A percentile compares a stretch with the other conserved stretches of the same genome.
Evolutionary conservation across 2,329 filamentous ascomycete genomes (phyloP).

Genomic region (Alternaria postmessia): DNA sequence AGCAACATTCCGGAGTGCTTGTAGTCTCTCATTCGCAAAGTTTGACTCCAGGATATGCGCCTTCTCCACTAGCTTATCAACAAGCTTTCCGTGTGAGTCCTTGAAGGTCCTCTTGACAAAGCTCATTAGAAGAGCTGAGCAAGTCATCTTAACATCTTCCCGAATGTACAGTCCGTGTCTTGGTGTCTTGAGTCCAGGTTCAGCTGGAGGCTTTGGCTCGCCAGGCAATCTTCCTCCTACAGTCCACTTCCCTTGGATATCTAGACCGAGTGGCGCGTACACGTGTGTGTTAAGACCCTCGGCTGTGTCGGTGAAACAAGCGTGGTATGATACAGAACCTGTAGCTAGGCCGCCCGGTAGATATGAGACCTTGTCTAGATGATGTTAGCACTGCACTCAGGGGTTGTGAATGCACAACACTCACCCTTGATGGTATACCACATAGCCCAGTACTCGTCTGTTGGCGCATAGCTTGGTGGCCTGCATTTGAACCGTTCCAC

Average conservation of each 20-base stretch:
- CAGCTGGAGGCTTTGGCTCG: slow-evolving; percentile 70
- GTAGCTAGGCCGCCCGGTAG: slow-evolving; percentile 71
- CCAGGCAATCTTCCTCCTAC: slow-evolving; percentile 75
- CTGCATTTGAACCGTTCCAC: slow-evolving; percentile 73
- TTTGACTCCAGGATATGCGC: slow-evolving; percentile 47
- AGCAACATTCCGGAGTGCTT: slow-evolving; percentile 39
- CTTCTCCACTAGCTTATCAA: slow-evolving; percentile 60
- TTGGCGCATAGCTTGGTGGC: slow-evolving; percentile 69
- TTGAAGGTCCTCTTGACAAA: slow-evolving; percentile 87
- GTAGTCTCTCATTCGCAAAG: slow-evolving; percentile 44
- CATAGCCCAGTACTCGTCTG: slow-evolving; percentile 74
- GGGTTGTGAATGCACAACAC: neutral
- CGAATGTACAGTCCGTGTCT: slow-evolving; percentile 76
- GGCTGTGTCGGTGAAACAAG: slow-evolving; percentile 78
- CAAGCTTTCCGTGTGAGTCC: slow-evolving; percentile 74
- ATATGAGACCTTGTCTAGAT: slow-evolving; percentile 74
- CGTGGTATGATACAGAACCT: slow-evolving; percentile 78
- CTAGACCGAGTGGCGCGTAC: slow-evolving; percentile 81
- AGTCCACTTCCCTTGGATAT: slow-evolving; percentile 80
- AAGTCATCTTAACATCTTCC: slow-evolving; percentile 86
- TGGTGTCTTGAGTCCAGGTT: slow-evolving; percentile 72
- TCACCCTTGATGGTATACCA: slow-evolving; percentile 71
- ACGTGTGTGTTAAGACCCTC: slow-evolving; percentile 81
- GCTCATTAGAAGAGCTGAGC: slow-evolving; percentile 75
- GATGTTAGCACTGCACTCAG: slow-evolving; percentile 6